Evolutionary conservation across 2,329 filamentous ascomycete genomes (phyloP), one percentile per base, ranked within the genome.

Genomic region (Colletotrichum phormii): DNA sequence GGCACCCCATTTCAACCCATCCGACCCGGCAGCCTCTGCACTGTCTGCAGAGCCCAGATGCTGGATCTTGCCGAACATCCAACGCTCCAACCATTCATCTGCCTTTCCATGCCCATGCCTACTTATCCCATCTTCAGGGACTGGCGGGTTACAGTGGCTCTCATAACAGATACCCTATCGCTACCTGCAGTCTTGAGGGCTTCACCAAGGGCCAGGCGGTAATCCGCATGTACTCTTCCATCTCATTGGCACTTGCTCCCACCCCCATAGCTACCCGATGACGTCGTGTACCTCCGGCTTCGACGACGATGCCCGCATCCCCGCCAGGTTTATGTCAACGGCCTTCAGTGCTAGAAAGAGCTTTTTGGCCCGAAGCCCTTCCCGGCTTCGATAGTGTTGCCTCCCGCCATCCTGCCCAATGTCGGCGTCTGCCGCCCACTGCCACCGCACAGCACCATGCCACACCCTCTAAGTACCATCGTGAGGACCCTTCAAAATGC

Each of bases 311-410:
- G 37, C 60, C 55, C 70, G 66, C 62, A 31, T 64, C 66, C 54
- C 71, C 66, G 67, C 71, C 66, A 72, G 61, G 66, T 72, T 72
- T 61, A 70, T 72, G 66, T 70, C 46, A 61, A 72, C 66, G 66
- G 71, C 46, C 61, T 70, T 33, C 26, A 70, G 55, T 49, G 35
- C 63, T 72, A 33, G 59, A 72, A 68, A 64, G 69, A 64, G 64
- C 31, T 71, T 63, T 58, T 46, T 70, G 55, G 24, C 33, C 70
- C 55, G 70, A 72, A 49, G 54, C 66, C 55, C 66, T 64, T 70
- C 60, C 60, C 54, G 54, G 60, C 70, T 64, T 64, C 66, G 22
- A 26, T 22, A 4, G 53, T 70, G 60, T 57, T 49, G 33, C 58
- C 59, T 72, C 59, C 69, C 69, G 64, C 64, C 31, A 37, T 59